Evolutionary conservation across 192 early-diverging fungal genomes (phyloP), one percentile per base, ranked within the genome.

Genomic region (Coemansia interrupta): DNA sequence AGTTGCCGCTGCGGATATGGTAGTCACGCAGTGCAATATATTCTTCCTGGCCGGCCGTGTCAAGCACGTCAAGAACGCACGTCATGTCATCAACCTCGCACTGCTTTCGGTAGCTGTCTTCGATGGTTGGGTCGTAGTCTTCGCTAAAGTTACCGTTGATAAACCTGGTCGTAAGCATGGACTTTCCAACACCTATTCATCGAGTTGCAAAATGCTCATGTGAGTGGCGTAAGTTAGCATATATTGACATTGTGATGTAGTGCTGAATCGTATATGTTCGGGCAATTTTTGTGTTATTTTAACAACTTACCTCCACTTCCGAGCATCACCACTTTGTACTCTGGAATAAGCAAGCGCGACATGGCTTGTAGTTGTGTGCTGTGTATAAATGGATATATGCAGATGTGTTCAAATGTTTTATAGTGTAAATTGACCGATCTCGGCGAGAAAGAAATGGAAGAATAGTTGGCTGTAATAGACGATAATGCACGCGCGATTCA

Each of bases 311-410:
- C 93, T 65, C 93, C 95, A 61, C 88, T 91, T 28, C 95, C 95
- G 42, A 97, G 81, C 49, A 97, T 92, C 29, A 97, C 95, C 43
- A 97, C 82, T 70, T 94, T 94, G 82, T 97, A 97, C 78, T 97
- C 95, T 58, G 90, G 89, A 18, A 55, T 18, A 29, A 68, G 30
- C 54, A 63, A 42, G 40, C 86, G 91, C 57, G 60, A 61, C 61
- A 69, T 66, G 29, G 18, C 53, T 32, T 12, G 10, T 36, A 36
- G 5, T 7, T 36, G 10, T 36, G 32, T 36, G 32, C 10, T 36
- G 6, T 36, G 32, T 8, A 8, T 36, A 36, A 8, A 6, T 41
- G 3, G 11, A 8, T 41, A n/a, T n/a, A 41, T 49, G 17, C 47
- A 49, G 12, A 11, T 44, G 42, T 12, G 9, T 44, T 18, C 15